A percentile compares a stretch with the other conserved stretches of the same genome.
Conservation (phyloP, 2,329 filamentous ascomycete genomes). For the Lecanicillium sp. region DNA sequence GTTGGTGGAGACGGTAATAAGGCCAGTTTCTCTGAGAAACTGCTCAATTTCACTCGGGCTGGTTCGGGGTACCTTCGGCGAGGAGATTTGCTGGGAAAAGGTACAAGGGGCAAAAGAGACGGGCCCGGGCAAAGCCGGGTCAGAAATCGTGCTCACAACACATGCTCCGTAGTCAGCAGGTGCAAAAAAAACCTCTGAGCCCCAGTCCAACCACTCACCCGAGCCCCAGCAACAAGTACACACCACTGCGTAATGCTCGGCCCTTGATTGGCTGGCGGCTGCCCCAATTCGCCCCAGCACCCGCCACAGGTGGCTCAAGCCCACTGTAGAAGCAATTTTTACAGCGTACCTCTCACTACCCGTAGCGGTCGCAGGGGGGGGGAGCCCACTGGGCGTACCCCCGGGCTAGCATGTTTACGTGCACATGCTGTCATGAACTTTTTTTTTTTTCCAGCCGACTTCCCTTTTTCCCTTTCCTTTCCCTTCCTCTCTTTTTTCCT, state of each 20-base stretch:
- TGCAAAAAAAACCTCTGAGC: too few species aligned
- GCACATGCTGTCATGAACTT: constrained; percentile 38
- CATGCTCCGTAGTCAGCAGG: too few species aligned
- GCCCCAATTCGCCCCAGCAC: constrained; percentile 5
- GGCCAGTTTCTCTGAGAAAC: constrained; percentile 1
- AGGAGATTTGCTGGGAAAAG: too few species aligned
- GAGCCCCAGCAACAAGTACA: background rate
- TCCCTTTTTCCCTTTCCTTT: constrained; percentile 18
- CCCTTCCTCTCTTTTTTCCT: constrained; percentile 18
- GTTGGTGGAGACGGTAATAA: constrained; percentile 5
- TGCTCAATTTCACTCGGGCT: background rate
- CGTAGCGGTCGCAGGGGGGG: constrained; percentile 8
- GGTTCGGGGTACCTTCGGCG: background rate
- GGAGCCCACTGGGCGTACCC: background rate
- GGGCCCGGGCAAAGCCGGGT: constrained; percentile 6
- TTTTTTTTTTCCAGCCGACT: constrained; percentile 25
- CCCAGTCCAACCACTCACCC: background rate
- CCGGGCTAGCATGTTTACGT: constrained; percentile 16
- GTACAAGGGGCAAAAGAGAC: too few species aligned
- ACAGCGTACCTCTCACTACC: background rate
- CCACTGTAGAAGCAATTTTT: background rate
- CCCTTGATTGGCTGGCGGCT: constrained; percentile 31
- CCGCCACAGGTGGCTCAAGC: constrained; percentile 29
- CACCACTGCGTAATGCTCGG: constrained; percentile 26
- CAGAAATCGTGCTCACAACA: too few species aligned